Percentiles rank a stretch among this genome's conserved stretches.
Conservation (phyloP, 257 asterid genomes). For the Rauvolfia tetraphylla region DNA sequence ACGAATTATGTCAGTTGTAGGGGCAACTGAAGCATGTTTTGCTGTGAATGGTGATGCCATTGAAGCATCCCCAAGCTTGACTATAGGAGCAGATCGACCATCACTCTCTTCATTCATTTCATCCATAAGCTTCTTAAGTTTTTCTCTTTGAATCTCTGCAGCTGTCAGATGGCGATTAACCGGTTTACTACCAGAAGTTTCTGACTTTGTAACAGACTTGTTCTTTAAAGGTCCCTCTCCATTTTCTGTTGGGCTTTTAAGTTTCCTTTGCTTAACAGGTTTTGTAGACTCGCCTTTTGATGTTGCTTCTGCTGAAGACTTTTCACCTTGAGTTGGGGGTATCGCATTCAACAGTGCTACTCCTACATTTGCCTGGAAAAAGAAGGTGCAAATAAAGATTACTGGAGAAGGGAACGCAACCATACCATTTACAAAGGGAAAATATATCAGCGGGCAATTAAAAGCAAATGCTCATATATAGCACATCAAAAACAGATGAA, state of each 20-base stretch:
- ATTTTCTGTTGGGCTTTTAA: conserved; percentile 40
- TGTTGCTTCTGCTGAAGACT: conserved; percentile 56
- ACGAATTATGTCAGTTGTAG: conserved; percentile 86
- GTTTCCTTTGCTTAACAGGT: conserved; percentile 58
- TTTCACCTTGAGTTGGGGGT: conserved; percentile 51
- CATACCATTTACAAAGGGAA: background rate
- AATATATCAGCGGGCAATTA: background rate
- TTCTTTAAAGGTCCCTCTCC: conserved; percentile 47
- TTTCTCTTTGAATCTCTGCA: conserved; percentile 82
- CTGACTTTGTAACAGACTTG: conserved; percentile 40
- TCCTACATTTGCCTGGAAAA: conserved; percentile 82
- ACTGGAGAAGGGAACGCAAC: background rate
- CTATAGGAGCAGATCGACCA: conserved; percentile 88
- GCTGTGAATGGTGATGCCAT: conserved; percentile 99
- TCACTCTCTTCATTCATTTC: conserved; percentile 88
- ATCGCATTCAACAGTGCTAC: conserved; percentile 91
- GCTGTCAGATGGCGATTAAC: conserved; percentile 67
- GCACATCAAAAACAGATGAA: background rate
- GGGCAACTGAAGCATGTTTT: conserved; percentile 92
- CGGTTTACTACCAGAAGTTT: conserved; percentile 53
- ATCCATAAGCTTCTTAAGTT: conserved; percentile 87
- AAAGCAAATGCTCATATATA: background rate
- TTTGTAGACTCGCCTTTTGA: conserved; percentile 54
- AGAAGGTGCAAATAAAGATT: conserved; percentile 2
- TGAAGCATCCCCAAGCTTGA: conserved; percentile 95